Evolutionary conservation across 352 stramenopile genomes (phyloP), one percentile per base, ranked within the genome.

Genomic region (Globisporangium uncinulatum): DNA sequence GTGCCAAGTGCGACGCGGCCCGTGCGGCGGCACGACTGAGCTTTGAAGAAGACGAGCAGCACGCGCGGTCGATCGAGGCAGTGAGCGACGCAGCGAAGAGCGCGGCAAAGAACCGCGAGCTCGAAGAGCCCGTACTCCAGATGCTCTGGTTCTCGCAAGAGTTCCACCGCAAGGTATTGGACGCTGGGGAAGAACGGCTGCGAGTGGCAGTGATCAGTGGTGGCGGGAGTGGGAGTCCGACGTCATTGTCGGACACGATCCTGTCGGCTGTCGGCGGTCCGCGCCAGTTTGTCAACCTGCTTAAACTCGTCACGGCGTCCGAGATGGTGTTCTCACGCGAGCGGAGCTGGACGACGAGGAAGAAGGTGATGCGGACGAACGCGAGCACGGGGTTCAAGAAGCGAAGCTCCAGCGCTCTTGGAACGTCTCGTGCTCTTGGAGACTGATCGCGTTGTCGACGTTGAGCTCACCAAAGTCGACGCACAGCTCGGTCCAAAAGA

Each of bases 361-460:
- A 92, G 52, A 92, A 91, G 63, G 92, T 93, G 63, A 93, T 86
- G 20, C 83, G 83, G 66, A 91, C 91, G 62, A 93, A 95, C 13
- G 81, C 83, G 45, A 92, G 57, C 51, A 93, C 59, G 15, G 85
- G 82, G 61, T 87, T 92, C 57, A 89, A 77, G 47, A 88, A 83
- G 24, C 24, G 4, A 29, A 29, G 55, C 81, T 91, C 49, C 85
- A 81, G 32, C 81, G 76, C 63, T 95, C 85, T 52, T 89, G 84
- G 75, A 93, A 94, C 37, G 85, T 92, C 74, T 93, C 93, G 64
- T 76, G 76, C 32, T 91, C 77, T 17, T 71, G 75, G 29, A 71
- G 52, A 39, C 74, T 69, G 52, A 94, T 69, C 20, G 86, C 86
- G 34, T 86, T 76, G 0, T 83, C 81, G 3, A 92, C 79, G 41